Evolutionary conservation across 2,329 filamentous ascomycete genomes (phyloP).

Genomic region (Apiospora rasikravindrae): DNA sequence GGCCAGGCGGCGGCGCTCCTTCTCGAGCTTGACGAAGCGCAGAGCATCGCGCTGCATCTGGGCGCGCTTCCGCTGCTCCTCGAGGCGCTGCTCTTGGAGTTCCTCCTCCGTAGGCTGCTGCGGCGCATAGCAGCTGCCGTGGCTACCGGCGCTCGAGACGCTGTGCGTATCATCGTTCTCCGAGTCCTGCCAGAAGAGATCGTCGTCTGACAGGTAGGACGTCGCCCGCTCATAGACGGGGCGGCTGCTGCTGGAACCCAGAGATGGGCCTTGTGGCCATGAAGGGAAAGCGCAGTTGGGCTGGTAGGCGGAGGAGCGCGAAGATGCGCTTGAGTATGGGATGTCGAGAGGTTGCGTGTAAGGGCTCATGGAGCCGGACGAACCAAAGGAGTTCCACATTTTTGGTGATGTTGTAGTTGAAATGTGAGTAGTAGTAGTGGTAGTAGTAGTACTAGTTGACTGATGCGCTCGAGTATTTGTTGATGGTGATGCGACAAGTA

Average conservation of each 20-base stretch:
- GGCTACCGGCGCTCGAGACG: slow-evolving; percentile 43
- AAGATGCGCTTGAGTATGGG: slow-evolving; percentile 36
- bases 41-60: slow-evolving; percentile 59
- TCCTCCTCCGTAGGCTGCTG: slow-evolving; percentile 44
- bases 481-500: neutral
- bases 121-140: slow-evolving; percentile 46
- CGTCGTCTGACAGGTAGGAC: slow-evolving; percentile 67
- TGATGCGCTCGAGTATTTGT: neutral
- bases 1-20: slow-evolving; percentile 55
- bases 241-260: slow-evolving; percentile 32
- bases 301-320: slow-evolving; percentile 34
- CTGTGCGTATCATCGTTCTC: slow-evolving; percentile 53
- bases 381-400: slow-evolving; percentile 43
- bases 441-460: neutral
- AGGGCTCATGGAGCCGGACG: slow-evolving; percentile 44
- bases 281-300: slow-evolving; percentile 49
- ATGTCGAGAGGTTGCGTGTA: slow-evolving; percentile 40
- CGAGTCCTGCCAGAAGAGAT: slow-evolving; percentile 59
- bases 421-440: neutral
- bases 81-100: slow-evolving; percentile 54
- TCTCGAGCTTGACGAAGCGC: slow-evolving; percentile 56
- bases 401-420: slow-evolving; percentile 20
- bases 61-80: slow-evolving; percentile 56
- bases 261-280: slow-evolving; percentile 47
- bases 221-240: slow-evolving; percentile 50